Percentiles rank a stretch among this genome's conserved stretches.
phyloP scores from a whole-genome alignment of 2,329 filamentous ascomycete genomes.

The Botrytis byssoidea region DNA sequence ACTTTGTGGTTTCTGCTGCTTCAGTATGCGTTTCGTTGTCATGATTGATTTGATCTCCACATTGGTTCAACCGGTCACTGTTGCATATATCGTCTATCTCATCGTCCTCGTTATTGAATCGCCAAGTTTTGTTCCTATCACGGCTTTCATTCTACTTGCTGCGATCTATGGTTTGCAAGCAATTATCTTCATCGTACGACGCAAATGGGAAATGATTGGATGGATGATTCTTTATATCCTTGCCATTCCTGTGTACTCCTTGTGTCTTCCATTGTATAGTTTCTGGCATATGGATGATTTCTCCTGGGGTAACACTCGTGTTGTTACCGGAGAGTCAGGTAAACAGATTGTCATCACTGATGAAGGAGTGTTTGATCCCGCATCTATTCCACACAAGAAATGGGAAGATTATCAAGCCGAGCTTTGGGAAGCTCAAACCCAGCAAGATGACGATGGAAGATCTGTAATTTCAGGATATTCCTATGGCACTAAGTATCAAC shows the following conservation, averaged over 20 bases:
- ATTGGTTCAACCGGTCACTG: constrained; percentile 84
- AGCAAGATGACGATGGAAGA: constrained; percentile 74
- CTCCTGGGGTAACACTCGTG: constrained; percentile 97
- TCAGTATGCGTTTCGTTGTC: constrained; percentile 98
- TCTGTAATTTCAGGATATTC: constrained; percentile 93
- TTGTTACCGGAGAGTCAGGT: constrained; percentile 91
- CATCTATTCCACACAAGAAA: constrained; percentile 91
- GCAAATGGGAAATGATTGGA: constrained; percentile 99
- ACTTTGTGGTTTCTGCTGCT: constrained; percentile 99
- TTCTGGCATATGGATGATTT: constrained; percentile 99
- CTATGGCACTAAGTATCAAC: constrained; percentile 82
- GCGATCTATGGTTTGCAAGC: constrained; percentile 98
- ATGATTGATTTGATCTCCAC: constrained; percentile 93
- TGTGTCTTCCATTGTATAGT: constrained; percentile 84
- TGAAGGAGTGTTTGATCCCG: constrained; percentile 96
- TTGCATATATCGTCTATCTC: constrained; percentile 87
- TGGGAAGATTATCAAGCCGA: constrained; percentile 99
- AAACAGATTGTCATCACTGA: constrained; percentile 91
- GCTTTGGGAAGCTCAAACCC: constrained; percentile 85
- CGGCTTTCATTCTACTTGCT: constrained; percentile 84
- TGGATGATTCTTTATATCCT: constrained; percentile 98
- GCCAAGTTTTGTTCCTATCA: constrained; percentile 69
- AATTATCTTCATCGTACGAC: constrained; percentile 91
- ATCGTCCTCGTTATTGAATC: constrained; percentile 69
- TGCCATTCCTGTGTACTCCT: constrained; percentile 88